These are phyloP conservation scores for Salix dunnii DNA, from an alignment of 345 rosid genomes.

Conservation along the genomic window DNA sequence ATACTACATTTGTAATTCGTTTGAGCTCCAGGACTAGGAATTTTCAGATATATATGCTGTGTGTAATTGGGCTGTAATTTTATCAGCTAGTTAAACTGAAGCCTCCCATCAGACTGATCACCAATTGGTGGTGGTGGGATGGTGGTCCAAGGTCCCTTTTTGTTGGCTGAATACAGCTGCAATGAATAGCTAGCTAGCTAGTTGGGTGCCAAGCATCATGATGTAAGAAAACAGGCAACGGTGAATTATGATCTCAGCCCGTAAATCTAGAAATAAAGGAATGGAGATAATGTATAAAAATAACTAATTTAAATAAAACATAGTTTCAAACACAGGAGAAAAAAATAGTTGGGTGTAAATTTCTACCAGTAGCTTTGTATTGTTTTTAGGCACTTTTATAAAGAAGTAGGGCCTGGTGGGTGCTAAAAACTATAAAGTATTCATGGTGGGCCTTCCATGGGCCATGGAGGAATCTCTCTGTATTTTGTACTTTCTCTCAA, in stretches of 20 bases:
- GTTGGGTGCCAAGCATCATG: not conserved
- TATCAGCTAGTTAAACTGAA: not conserved
- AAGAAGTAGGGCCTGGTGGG: not conserved
- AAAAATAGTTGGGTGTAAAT: not conserved
- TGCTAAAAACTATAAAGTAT: not conserved
- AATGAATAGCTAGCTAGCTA: not conserved
- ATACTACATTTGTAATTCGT: not conserved
- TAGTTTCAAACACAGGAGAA: no score
- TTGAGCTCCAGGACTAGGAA: not conserved
- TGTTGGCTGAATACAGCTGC: not conserved
- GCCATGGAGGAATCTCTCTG: not conserved
- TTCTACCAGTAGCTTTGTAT: not conserved
- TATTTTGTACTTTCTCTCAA: not conserved
- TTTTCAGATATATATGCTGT: not conserved
- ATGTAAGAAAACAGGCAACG: not conserved
- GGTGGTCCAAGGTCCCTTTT: slow-evolving; percentile 1
- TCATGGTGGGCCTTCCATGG: not conserved
- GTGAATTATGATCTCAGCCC: not conserved
- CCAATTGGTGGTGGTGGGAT: not conserved
- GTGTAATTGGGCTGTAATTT: not conserved
- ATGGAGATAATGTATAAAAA: slow-evolving; percentile 1
- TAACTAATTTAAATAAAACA: not conserved
- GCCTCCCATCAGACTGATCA: not conserved
- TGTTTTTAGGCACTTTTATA: not conserved
- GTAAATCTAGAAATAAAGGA: not conserved